Percentiles rank a stretch among this genome's conserved stretches.
Conservation (phyloP, 352 stramenopile species). For the Phytophthora boehmeriae region DNA sequence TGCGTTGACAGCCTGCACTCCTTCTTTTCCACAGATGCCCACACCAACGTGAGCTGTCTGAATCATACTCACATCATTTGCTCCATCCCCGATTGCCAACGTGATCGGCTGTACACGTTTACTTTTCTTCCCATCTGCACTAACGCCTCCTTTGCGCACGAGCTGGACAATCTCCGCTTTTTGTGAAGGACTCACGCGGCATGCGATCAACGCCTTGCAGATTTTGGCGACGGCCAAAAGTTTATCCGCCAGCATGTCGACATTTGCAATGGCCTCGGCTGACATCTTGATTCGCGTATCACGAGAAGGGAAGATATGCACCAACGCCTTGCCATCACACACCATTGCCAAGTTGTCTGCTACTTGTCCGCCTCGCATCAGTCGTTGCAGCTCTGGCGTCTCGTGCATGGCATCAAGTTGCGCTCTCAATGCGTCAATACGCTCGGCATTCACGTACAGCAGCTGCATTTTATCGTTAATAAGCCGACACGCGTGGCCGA, state of each 20-base stretch:
- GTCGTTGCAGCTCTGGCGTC: constrained; percentile 45
- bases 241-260: constrained; percentile 44
- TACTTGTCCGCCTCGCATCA: constrained; percentile 37
- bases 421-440: constrained; percentile 38
- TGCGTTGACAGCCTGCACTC: constrained; percentile 96
- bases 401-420: constrained; percentile 57
- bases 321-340: constrained; percentile 66
- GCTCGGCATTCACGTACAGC: constrained; percentile 67
- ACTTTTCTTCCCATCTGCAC: constrained; percentile 7
- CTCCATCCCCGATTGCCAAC: constrained; percentile 97
- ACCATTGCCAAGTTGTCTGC: constrained; percentile 67
- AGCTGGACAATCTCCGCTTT: constrained; percentile 83
- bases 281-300: constrained; percentile 49
- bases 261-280: constrained; percentile 23
- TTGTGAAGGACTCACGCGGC: constrained; percentile 82
- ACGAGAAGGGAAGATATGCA: constrained; percentile 71
- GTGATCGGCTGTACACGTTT: constrained; percentile 70
- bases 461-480: constrained; percentile 75
- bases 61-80: constrained; percentile 99
- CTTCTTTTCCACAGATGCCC: constrained; percentile 97
- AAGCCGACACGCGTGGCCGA: constrained; percentile 89
- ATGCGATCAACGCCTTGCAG: constrained; percentile 84
- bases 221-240: constrained; percentile 59
- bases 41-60: constrained; percentile 97
- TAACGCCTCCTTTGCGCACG: constrained; percentile 45